Conservation (phyloP, 495 filamentous ascomycete genomes). For the Symbiotaphrina buchneri region DNA sequence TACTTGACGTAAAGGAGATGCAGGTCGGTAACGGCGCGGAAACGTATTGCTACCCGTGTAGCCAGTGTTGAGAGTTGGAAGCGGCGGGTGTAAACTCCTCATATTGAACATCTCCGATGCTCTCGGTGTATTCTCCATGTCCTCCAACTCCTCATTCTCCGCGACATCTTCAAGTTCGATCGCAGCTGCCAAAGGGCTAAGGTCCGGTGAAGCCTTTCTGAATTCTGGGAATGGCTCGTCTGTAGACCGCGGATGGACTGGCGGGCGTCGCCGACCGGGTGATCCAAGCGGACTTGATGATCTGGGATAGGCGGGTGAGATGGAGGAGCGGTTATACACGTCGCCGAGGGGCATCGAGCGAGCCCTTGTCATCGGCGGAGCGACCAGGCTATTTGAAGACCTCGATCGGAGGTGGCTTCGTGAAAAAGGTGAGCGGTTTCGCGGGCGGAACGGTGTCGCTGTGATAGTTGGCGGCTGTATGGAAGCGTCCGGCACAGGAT, state of each 20-base stretch:
- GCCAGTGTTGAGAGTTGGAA: no score
- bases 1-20: constrained; percentile 3
- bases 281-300: constrained; percentile 3
- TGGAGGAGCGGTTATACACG: constrained; percentile 1
- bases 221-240: constrained; percentile 2
- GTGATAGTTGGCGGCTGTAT: neutral
- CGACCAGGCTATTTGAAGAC: neutral
- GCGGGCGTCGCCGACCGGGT: constrained; percentile 1
- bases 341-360: constrained; percentile 5
- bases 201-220: no score
- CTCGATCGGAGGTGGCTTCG: constrained; percentile 3
- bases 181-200: no score
- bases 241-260: neutral
- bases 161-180: no score
- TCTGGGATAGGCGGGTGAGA: neutral
- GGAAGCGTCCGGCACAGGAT: neutral
- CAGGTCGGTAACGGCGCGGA: constrained; percentile 2
- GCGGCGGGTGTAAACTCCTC: no score
- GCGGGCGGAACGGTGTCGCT: neutral
- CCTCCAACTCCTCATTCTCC: no score
- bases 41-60: constrained; percentile 5
- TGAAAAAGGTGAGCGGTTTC: constrained; percentile 4
- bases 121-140: no score
- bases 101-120: no score
- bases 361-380: constrained; percentile 4